Evolutionary conservation across 495 filamentous ascomycete species (phyloP).

Genomic region (Lepidopterella palustris): DNA sequence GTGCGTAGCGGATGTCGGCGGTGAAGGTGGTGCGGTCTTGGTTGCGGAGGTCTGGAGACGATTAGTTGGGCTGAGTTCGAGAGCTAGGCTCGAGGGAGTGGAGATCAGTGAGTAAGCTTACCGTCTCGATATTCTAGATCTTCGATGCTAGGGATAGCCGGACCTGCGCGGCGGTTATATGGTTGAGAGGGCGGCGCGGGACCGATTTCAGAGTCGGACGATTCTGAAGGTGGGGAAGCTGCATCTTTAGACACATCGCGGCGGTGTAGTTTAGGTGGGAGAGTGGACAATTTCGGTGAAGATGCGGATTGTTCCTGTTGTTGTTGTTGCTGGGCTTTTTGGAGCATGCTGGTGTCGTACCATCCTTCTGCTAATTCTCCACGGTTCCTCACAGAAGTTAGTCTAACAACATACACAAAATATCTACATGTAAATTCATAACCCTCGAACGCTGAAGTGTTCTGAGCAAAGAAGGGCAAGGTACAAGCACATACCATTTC

Average conservation of each 20-base stretch:
- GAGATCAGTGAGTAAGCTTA: no score
- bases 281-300: neutral
- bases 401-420: neutral
- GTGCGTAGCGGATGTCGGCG: constrained; percentile 51
- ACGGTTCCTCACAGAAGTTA: constrained; percentile 59
- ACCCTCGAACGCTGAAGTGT: neutral
- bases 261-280: neutral
- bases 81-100: no score
- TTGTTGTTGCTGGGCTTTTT: constrained; percentile 12
- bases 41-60: constrained; percentile 41
- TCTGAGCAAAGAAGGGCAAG: no score
- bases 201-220: constrained; percentile 60
- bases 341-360: constrained; percentile 63
- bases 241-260: constrained; percentile 29
- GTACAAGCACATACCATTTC: constrained; percentile 62
- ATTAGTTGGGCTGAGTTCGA: no score
- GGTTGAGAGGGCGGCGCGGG: constrained; percentile 54
- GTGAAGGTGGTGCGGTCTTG: constrained; percentile 50
- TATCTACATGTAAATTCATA: neutral
- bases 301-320: no score
- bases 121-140: constrained; percentile 68
- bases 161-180: constrained; percentile 47
- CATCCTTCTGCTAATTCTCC: constrained; percentile 88
- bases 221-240: constrained; percentile 32
- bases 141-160: constrained; percentile 65